Conservation (phyloP, 495 filamentous ascomycete genomes). For the Penicillium maclennaniae region DNA sequence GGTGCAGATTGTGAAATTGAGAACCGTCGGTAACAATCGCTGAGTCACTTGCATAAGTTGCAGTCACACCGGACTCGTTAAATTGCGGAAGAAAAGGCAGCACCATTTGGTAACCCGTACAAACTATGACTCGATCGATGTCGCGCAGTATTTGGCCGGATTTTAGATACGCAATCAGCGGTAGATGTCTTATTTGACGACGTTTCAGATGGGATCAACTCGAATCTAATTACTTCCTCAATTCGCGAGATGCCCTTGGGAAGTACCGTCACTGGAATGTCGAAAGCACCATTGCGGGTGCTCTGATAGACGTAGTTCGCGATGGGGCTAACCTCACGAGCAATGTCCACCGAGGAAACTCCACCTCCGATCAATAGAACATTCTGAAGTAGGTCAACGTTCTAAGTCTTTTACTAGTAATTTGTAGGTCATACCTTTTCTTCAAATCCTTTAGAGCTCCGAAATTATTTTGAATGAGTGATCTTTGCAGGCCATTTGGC, state of each 20-base stretch:
- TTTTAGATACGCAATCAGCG: constrained; percentile 34
- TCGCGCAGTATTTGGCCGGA: constrained; percentile 41
- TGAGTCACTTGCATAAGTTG: constrained; percentile 40
- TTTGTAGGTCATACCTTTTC: constrained; percentile 28
- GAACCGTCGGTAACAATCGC: constrained; percentile 60
- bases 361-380: constrained; percentile 58
- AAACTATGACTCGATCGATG: constrained; percentile 55
- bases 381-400: constrained; percentile 33
- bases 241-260: constrained; percentile 49
- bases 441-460: constrained; percentile 44
- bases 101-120: constrained; percentile 62
- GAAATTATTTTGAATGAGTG: constrained; percentile 59
- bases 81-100: constrained; percentile 54
- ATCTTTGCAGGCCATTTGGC: constrained; percentile 46
- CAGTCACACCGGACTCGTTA: constrained; percentile 31
- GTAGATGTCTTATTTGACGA: constrained; percentile 34
- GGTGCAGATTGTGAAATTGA: constrained; percentile 64
- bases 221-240: constrained; percentile 38
- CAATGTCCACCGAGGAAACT: constrained; percentile 58
- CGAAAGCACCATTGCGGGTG: constrained; percentile 53
- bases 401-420: too few relatives aligned
- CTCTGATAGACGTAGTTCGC: constrained; percentile 55
- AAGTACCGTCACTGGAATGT: constrained; percentile 46
- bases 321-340: constrained; percentile 49
- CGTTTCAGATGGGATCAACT: constrained; percentile 15